These are phyloP conservation scores for Dictyostelium intermedium DNA, from an alignment of 78 protist genomes.

Conservation along the genomic window DNA sequence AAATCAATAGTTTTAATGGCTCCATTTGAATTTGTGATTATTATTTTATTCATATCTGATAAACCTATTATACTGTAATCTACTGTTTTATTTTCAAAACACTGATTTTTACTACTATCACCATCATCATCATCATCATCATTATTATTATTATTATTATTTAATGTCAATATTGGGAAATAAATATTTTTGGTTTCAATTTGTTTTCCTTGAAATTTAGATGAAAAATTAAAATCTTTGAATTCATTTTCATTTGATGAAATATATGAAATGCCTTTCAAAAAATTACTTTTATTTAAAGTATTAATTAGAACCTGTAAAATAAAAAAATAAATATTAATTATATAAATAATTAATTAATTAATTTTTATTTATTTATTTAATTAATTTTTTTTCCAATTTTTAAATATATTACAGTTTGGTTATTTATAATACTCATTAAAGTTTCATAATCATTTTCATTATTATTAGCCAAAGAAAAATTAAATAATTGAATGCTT, in stretches of 20 bases:
- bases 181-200: not conserved
- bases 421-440: not conserved
- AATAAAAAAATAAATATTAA: not conserved
- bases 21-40: not conserved
- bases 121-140: not conserved
- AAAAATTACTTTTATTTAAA: not conserved
- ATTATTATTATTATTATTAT: not conserved
- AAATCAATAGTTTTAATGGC: not conserved
- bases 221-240: not conserved
- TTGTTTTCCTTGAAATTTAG: not conserved
- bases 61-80: not conserved
- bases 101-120: not conserved
- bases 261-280: not conserved
- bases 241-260: not conserved
- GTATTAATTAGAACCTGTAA: not conserved
- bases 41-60: not conserved
- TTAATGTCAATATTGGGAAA: not conserved
- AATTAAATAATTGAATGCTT: not conserved
- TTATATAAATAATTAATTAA: not conserved
- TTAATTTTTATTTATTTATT: not conserved
- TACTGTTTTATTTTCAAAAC: not conserved
- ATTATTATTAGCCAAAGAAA: not conserved
- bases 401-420: not conserved
- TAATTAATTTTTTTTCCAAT: not conserved
- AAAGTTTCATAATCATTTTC: not conserved